These are phyloP conservation scores for Ceratocystis albifundus DNA, from an alignment of 2,329 filamentous ascomycete genomes.

Conservation along the genomic window DNA sequence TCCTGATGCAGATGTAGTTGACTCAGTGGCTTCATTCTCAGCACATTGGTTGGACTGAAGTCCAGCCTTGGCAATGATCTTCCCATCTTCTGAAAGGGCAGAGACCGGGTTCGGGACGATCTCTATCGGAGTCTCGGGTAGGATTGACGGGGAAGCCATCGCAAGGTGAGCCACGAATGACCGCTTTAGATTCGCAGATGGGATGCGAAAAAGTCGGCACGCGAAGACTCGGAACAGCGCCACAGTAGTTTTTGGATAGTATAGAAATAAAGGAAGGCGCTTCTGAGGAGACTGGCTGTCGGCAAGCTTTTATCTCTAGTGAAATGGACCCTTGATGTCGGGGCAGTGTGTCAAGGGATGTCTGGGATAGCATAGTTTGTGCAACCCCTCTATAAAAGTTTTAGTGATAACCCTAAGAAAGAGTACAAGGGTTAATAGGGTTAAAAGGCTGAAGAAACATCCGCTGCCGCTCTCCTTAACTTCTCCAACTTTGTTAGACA, in stretches of 20 bases:
- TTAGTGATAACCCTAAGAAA: constrained; percentile 26
- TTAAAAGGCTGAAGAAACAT: background rate
- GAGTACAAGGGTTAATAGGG: background rate
- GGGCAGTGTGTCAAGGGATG: no score
- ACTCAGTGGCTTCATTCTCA: background rate
- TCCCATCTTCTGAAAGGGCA: background rate
- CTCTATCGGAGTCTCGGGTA: background rate
- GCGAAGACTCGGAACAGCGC: background rate
- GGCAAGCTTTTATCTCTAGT: no score
- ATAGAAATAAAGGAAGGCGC: background rate
- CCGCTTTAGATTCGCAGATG: background rate
- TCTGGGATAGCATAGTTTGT: background rate
- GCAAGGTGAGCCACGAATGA: background rate
- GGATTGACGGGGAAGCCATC: background rate
- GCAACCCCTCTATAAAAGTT: constrained; percentile 24
- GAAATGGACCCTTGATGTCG: no score
- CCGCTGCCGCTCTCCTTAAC: background rate
- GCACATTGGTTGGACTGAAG: background rate
- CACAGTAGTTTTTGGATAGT: background rate
- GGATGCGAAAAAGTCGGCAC: background rate
- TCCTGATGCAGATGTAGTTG: background rate
- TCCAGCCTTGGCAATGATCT: background rate
- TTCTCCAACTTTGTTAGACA: background rate
- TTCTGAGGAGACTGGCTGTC: background rate
- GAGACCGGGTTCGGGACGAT: background rate